A percentile compares a stretch with the other conserved stretches of the same genome.
phyloP scores from a whole-genome alignment of 805 yeast genomes.

The Torulaspora maleeae region DNA sequence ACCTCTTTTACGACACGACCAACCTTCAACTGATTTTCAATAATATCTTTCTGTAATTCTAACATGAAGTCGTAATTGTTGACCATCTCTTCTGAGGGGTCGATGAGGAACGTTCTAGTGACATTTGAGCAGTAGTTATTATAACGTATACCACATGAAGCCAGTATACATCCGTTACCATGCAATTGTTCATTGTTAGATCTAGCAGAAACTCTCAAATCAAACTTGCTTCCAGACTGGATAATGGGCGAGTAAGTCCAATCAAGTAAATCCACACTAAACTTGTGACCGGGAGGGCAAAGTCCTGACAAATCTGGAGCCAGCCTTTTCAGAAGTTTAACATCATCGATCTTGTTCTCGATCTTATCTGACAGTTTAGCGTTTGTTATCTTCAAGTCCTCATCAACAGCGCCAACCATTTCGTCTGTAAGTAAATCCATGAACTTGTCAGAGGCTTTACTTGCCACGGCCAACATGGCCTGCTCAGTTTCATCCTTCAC shows the following conservation, averaged over 20 bases:
- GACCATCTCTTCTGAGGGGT: conserved; percentile 77
- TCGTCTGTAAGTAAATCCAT: conserved; percentile 82
- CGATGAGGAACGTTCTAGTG: conserved; percentile 83
- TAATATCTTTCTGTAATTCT: conserved; percentile 62
- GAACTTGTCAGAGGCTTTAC: conserved; percentile 71
- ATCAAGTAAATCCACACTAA: conserved; percentile 72
- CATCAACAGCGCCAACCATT: conserved; percentile 83
- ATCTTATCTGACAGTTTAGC: conserved; percentile 66
- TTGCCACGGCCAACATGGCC: conserved; percentile 57
- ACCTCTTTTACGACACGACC: conserved; percentile 66
- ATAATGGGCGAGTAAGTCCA: conserved; percentile 93
- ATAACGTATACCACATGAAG: conserved; percentile 82
- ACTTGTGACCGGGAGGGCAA: conserved; percentile 49
- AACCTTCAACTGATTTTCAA: conserved; percentile 51
- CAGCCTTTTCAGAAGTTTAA: conserved; percentile 55
- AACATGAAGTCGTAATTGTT: conserved; percentile 72
- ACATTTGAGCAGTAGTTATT: conserved; percentile 84
- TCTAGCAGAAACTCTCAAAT: conserved; percentile 76
- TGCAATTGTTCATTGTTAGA: conserved; percentile 60
- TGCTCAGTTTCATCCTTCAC: conserved; percentile 77
- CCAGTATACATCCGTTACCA: conserved; percentile 72
- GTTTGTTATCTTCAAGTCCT: conserved; percentile 72
- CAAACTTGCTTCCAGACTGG: conserved; percentile 83
- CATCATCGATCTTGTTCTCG: conserved; percentile 77
- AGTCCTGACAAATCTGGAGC: conserved; percentile 43